phyloP scores from a whole-genome alignment of 306 rosid genomes.

The Acacia melanoxylon region DNA sequence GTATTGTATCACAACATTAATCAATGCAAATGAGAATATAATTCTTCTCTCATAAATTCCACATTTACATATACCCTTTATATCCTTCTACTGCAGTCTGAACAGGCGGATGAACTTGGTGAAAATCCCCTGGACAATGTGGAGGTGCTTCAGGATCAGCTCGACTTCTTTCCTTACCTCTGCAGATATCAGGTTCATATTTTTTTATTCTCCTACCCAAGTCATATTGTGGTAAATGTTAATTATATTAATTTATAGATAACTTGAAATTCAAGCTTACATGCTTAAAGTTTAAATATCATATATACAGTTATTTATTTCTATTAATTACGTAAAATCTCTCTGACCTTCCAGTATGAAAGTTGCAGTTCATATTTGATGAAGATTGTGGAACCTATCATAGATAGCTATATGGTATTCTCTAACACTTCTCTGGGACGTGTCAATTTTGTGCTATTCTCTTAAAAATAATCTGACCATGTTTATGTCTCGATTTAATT shows the following conservation, averaged over 20 bases:
- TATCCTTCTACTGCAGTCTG: constrained; percentile 36
- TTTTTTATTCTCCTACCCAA: not conserved
- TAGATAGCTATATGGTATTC: constrained; percentile 43
- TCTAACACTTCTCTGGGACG: not conserved
- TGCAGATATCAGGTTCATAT: constrained; percentile 49
- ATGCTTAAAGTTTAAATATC: not conserved
- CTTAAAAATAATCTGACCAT: constrained; percentile 4
- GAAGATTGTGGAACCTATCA: constrained; percentile 48
- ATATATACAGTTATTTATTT: constrained; percentile 11
- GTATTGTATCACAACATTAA: too few relatives aligned
- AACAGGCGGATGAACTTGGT: constrained; percentile 45
- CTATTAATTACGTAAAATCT: constrained; percentile 3
- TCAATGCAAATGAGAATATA: too few relatives aligned
- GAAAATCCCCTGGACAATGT: constrained; percentile 51
- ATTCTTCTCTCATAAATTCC: too few relatives aligned
- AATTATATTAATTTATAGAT: not conserved
- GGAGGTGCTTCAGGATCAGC: constrained; percentile 50
- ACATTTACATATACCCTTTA: constrained; percentile 5
- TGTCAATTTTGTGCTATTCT: constrained; percentile 14
- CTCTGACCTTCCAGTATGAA: constrained; percentile 45
- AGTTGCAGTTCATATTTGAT: constrained; percentile 48
- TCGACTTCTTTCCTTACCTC: constrained; percentile 50
- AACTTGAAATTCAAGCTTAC: not conserved
- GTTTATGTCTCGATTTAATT: constrained; percentile 7
- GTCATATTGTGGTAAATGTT: constrained; percentile 2